Evolutionary conservation across 305 asterid genomes (phyloP), one percentile per base, ranked within the genome.

Genomic region (Euphrasia arctica): DNA sequence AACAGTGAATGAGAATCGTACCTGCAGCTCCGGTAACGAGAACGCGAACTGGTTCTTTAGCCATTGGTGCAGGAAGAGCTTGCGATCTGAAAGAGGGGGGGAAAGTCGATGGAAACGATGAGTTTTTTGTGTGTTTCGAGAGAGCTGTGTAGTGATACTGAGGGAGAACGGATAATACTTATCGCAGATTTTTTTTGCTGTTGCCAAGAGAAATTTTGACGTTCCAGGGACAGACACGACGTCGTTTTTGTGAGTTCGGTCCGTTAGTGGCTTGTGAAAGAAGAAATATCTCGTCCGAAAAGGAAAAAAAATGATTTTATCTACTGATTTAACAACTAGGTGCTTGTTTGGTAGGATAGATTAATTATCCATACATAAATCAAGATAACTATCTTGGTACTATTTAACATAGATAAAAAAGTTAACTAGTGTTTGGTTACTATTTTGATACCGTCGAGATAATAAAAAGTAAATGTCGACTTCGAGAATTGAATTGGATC

Each of bases 21-120:
- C 96, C 96, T 29, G 96, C 96, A 36, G 96, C 96, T 39, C 96
- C 96, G 58, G 96, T 86, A 70, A 88, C 96, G 68, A 88, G 95
- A 54, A 88, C 95, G 13, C 95, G 85, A 54, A 82, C 80, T 60
- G 96, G 96, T 54, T 86, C 90, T 32, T 88, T 86, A 9, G 95
- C 91, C 96, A 88, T 88, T 61, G 48, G 31, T 29, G 61, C 27
- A 18, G 0, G 27, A 7, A 28, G 14, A 64, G 80, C 71, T 65
- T 60, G 54, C 6, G 77, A 57, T 66, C 72, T 13, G 81, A 43
- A 58, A 58, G 50, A 58, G 32, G 39, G 39, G 6, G 8, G 15
- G 8, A 54, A 32, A 59, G 45, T 4, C 66, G 69, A 69, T 43
- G 68, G 6, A 27, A 31, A 47, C 68, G 54, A 70, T 1, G 68